These are phyloP conservation scores for Laguncularia racemosa DNA, from an alignment of 345 rosid species.

Conservation along the genomic window DNA sequence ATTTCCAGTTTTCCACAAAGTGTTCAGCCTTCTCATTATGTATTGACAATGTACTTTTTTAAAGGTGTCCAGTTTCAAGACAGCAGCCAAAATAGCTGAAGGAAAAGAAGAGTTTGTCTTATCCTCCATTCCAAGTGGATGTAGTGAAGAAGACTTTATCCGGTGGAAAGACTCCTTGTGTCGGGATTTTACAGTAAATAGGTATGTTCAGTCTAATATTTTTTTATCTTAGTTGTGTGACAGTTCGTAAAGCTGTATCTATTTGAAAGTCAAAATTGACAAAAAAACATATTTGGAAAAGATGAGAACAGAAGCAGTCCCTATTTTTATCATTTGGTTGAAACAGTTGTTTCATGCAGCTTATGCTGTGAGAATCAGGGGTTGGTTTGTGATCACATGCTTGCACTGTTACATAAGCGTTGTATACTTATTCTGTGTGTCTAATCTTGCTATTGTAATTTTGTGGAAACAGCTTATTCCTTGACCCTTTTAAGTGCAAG, in stretches of 20 bases:
- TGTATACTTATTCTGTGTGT: too few species aligned
- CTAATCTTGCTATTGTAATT: neutral
- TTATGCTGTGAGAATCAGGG: too few species aligned
- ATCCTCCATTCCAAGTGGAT: constrained; percentile 25
- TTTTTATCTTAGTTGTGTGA: neutral
- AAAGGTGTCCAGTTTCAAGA: constrained; percentile 89
- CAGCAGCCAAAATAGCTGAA: constrained; percentile 34
- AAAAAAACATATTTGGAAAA: too few species aligned
- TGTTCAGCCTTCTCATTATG: constrained; percentile 6
- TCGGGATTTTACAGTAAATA: constrained; percentile 91
- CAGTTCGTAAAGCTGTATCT: neutral
- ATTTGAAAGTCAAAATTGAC: too few species aligned
- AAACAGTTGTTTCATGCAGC: too few species aligned
- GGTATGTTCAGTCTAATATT: constrained; percentile 32
- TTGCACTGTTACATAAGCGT: too few species aligned
- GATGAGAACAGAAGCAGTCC: too few species aligned
- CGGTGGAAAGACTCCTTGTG: constrained; percentile 76
- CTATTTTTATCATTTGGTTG: too few species aligned
- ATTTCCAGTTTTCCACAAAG: constrained; percentile 9
- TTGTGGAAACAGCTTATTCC: constrained; percentile 41
- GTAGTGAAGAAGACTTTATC: constrained; percentile 40
- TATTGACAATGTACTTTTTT: constrained; percentile 5
- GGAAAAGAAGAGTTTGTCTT: constrained; percentile 25
- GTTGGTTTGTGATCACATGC: too few species aligned
- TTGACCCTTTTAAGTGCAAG: constrained; percentile 50